Base-by-base conservation (phyloP, 495 filamentous ascomycete species). In the Hyaloscypha hepaticicola region DNA sequence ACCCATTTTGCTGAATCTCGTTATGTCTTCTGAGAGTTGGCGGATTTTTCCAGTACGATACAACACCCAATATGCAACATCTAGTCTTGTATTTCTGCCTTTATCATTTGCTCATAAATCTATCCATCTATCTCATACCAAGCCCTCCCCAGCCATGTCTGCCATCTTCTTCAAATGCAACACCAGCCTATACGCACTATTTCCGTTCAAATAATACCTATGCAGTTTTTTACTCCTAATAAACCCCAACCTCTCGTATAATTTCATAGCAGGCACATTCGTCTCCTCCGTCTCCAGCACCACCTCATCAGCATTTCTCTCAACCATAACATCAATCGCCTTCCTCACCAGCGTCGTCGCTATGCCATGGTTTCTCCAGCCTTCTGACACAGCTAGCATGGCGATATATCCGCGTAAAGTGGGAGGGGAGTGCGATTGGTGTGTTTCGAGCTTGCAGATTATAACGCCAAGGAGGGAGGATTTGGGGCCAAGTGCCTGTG, bases 201-300 rank as follows among this genome's bases (percentile, higher is more conserved):
- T 98, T 11, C 96, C 96, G 72, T 97, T 98, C 52, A 99, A 76
- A 70, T 99, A 99, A 72, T 99, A 99, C 51, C 96, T 84, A 73
- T 98, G 93, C 48, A 99, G 79, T 53, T 90, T 88, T 77, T 99
- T 99, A 65, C 91, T 96, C 60, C 93, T 80, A 27, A 99, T 74
- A 72, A 99, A 99, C 0, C 96, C 96, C 5, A 99, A 79, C 1
- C 93, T 80, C 72, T 98, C 96, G 77, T 99, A 99, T 1, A 99
- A 80, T 61, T 91, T 90, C 79, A 97, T 94, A 7, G 92, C 93
- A 5, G 92, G 90, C 3, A 87, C 87, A 74, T 99, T 99, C 21
- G 89, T 93, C 72, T 94, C 92, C 78, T 99, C 96, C 2, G 96
- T 99, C 80, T 99, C 96, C 48, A 99, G 86, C 9, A 93, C 93